A percentile compares a stretch with the other conserved stretches of the same genome.
phyloP scores from a whole-genome alignment of 164 flowering plant genomes.

The Magnolia kwangsiensis region DNA sequence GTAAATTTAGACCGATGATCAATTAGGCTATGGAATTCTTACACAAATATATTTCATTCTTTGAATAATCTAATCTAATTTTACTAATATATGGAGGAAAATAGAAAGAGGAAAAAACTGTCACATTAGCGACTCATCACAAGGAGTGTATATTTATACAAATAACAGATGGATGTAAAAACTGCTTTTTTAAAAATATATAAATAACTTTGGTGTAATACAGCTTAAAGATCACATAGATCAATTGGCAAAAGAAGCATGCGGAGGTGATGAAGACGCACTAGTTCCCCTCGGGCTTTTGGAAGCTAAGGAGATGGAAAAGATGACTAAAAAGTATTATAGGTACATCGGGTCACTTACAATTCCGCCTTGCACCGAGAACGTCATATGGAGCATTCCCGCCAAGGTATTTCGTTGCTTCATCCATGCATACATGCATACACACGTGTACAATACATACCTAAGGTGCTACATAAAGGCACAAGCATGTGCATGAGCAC shows the following conservation, averaged over 20 bases:
- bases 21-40: too few species aligned
- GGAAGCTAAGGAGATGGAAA: constrained; percentile 21
- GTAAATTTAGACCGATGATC: too few species aligned
- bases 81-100: too few species aligned
- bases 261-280: constrained; percentile 22
- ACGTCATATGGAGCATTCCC: constrained; percentile 4
- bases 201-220: background rate
- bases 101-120: too few species aligned
- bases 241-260: constrained; percentile 25
- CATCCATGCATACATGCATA: background rate
- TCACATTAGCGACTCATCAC: too few species aligned
- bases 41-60: too few species aligned
- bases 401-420: constrained; percentile 13
- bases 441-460: background rate
- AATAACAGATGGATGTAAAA: background rate
- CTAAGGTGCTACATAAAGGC: background rate
- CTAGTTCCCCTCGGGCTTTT: constrained; percentile 25
- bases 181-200: background rate
- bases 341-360: constrained; percentile 42
- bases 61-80: too few species aligned
- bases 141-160: background rate
- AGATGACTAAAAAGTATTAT: constrained; percentile 25
- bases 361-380: constrained; percentile 16
- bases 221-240: constrained; percentile 27
- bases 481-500: background rate